These are phyloP conservation scores for Trichaptum fuscoviolaceum DNA, from an alignment of 768 basidiomycete species.

Conservation along the genomic window DNA sequence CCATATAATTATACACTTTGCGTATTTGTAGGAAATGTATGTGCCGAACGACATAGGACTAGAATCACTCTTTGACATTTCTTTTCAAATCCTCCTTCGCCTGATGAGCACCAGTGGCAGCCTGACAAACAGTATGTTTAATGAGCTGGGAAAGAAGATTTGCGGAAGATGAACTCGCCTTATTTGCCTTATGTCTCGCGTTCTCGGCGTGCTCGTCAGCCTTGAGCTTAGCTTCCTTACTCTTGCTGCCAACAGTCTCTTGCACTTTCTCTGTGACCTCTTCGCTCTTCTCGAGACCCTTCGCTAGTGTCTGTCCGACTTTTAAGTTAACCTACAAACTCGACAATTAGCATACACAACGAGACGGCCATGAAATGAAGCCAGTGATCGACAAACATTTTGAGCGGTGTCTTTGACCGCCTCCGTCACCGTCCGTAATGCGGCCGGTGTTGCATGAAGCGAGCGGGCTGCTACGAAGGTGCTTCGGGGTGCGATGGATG, in stretches of 20 bases:
- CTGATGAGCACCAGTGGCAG: constrained; percentile 15
- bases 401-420: constrained; percentile 33
- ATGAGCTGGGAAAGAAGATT: constrained; percentile 7
- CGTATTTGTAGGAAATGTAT: no score
- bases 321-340: constrained; percentile 33
- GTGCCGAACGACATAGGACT: no score
- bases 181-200: constrained; percentile 14
- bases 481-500: constrained; percentile 14
- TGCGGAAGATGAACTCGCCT: constrained; percentile 9
- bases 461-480: constrained; percentile 16
- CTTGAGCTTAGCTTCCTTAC: not conserved
- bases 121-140: constrained; percentile 9
- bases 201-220: constrained; percentile 9
- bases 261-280: constrained; percentile 33
- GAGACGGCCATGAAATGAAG: not conserved
- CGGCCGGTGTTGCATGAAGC: constrained; percentile 27
- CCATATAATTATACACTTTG: not conserved
- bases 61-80: constrained; percentile 14
- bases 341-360: not conserved
- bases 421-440: constrained; percentile 32
- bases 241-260: constrained; percentile 26
- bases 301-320: constrained; percentile 34
- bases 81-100: constrained; percentile 17
- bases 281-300: constrained; percentile 38
- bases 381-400: constrained; percentile 21